Percentiles rank a stretch among this genome's conserved stretches.
phyloP scores from a whole-genome alignment of 2,329 filamentous ascomycete species.

The Daldinia eschscholtzii region DNA sequence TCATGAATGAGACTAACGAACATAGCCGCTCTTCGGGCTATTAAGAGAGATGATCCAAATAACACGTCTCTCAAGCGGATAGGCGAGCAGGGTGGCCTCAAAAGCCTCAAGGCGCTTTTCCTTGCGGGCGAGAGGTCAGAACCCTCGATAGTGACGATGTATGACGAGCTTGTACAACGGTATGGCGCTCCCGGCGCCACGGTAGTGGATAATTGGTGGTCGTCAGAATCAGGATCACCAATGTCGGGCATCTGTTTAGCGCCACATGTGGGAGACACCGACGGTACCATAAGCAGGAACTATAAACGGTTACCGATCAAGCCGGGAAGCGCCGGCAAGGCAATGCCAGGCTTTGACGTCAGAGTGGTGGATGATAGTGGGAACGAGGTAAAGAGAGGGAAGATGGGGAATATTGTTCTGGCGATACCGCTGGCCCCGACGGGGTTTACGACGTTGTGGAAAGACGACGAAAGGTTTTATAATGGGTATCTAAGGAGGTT shows the following conservation, averaged over 20 bases:
- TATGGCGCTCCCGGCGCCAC: conserved; percentile 74
- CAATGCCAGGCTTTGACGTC: conserved; percentile 93
- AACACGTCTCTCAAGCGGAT: conserved; percentile 73
- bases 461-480: conserved; percentile 88
- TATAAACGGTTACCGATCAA: conserved; percentile 70
- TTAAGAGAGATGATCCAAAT: conserved; percentile 85
- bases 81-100: conserved; percentile 78
- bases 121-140: conserved; percentile 91
- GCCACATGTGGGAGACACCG: conserved; percentile 70
- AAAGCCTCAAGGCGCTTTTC: conserved; percentile 79
- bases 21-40: conserved; percentile 80
- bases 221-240: conserved; percentile 69
- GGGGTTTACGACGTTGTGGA: conserved; percentile 86
- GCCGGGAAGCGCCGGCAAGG: conserved; percentile 88
- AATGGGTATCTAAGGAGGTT: conserved; percentile 88
- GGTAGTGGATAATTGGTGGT: conserved; percentile 73
- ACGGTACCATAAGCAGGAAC: conserved; percentile 55
- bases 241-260: conserved; percentile 68
- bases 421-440: conserved; percentile 86
- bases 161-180: conserved; percentile 77
- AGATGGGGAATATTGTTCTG: conserved; percentile 93
- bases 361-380: conserved; percentile 86
- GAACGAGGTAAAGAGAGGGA: conserved; percentile 74
- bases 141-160: conserved; percentile 84
- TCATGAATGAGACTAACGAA: not conserved